Base-by-base conservation (phyloP, 1,284 basidiomycete species). In the Fomitopsis schrenkii region DNA sequence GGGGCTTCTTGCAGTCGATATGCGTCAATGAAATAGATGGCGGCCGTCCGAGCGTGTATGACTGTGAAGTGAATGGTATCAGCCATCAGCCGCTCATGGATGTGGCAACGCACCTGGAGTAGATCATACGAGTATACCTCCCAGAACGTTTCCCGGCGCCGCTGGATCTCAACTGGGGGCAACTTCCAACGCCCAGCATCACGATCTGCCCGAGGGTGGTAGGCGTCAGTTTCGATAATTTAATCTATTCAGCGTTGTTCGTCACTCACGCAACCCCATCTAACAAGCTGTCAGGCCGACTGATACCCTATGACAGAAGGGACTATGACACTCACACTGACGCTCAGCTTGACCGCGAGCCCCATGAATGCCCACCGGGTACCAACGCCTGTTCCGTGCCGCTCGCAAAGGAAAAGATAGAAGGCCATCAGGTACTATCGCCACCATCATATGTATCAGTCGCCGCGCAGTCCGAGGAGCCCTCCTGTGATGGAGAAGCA, bases 291-390 rank as follows among this genome's bases (percentile, higher is more conserved):
- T 59, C 46, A 59, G 36, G 9, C 35, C 40, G 19, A 46, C 53
- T 3, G 35, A 12, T 42, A 33, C 19, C 15, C 44, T n/a, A 50
- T 19, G 41, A 35, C 22, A 42, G 30, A 42, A 30, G 8, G 3
- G 15, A 22, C 22, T 5, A 40, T 48, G 35, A 30, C 17, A 81
- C 88, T 79, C 68, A 92, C 90, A 71, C 87, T 90, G 70, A 92
- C 87, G 38, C 85, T 87, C 61, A 91, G 77, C 75, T 90, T 92
- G 62, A 90, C 85, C 19, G 90, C 86, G 57, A 91, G 80, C 26
- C 90, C 90, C 81, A 91, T 90, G 61, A 88, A 84, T 8, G 85
- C 84, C 89, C 89, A 91, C 41, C 90, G 80, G n/a, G 84, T 83
- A 17, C 88, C 88, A 63, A 86, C 86, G 65, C 80, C 83, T 30